Base-by-base conservation (phyloP, 2,329 filamentous ascomycete genomes). In the Colletotrichum shisoi region DNA sequence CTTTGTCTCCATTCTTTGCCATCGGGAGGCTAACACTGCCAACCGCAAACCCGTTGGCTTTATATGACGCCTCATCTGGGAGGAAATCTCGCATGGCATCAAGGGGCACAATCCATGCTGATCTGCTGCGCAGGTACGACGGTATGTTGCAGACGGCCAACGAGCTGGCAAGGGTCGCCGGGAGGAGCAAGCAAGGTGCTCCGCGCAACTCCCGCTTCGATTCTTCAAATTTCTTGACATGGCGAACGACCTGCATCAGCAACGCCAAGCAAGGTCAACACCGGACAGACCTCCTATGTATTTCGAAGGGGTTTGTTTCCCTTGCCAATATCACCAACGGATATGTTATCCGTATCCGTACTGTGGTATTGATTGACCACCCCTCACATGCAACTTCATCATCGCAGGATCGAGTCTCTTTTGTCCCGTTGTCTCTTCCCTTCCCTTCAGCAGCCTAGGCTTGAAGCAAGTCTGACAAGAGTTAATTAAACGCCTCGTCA, bases 311-410 rank as follows among this genome's bases (percentile, higher is more conserved):
- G 31, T 24, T 46, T 58, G 31, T 24, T 46, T 58, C 51, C 46
- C 64, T 24, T 58, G 64, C 46, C 42, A 24, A 60, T 57, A 65
- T 56, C 49, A n/a, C 19, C 21, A 53, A 24, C 46, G 40, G 31
- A 27, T 57, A 63, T 53, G 31, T 21, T 31, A 63, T 63, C 64
- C 54, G 53, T 31, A 63, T 63, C 64, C 54, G 53, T 60, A 49
- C 61, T 37, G 8, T 34, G 31, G 31, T 34, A 34, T 34, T 9
- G 31, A 34, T 34, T 34, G 31, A 34, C 7, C 9, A 3, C 31
- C 31, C 7, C 31, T 34, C 31, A 13, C 11, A 27, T n/a, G 12
- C 17, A 24, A 17, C 19, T 9, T 9, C 58, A 39, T 39, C 3
- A 48, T 39, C 13, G 21, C 49, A 40, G 15, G 19, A 46, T 57